Base-by-base conservation (phyloP, 306 rosid genomes). In the Styphnolobium japonicum region DNA sequence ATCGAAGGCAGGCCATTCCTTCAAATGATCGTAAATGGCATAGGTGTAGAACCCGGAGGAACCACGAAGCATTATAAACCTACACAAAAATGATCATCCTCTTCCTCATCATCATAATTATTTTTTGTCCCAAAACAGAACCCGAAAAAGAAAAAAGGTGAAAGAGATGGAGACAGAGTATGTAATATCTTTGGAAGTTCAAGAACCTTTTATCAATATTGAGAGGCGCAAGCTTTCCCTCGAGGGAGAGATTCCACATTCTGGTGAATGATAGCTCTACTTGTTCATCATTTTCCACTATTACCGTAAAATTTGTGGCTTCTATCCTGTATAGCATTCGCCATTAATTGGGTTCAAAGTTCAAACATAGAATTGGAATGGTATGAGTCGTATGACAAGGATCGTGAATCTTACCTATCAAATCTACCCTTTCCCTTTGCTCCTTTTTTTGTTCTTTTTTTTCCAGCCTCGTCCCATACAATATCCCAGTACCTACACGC, bases 171-270 rank as follows among this genome's bases (percentile, higher is more conserved):
- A 46, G 4, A 9, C 7, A 37, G 16, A 39, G 5, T 8, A 29
- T 33, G 21, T 52, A 31, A 37, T 23, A 31, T 49, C 25, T 12
- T 21, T 51, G 81, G 25, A 58, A 45, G 21, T 53, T 23, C 16
- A 48, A 58, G 29, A 66, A 94, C 98, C 98, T 92, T 87, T 91
- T 94, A 86, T 94, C 97, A 46, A 94, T 87, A 40, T 88, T 92
- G 66, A 94, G 81, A 39, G 98, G 98, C 4, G 89, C 91, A 75
- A 67, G 76, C 77, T 87, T 85, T 45, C 97, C 94, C 62, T 86
- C 83, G 1, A 89, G 93, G 16, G 95, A 88, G 16, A 71, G 74
- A 85, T 85, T 86, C 98, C 98, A 94, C 23, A 10, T 88, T 87
- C 97, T 92, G 34, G 83, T 78, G 79, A 92, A 94, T 6, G 97